These are phyloP conservation scores for Phytophthora hybrid DNA, from an alignment of 352 stramenopile species.

Conservation along the genomic window DNA sequence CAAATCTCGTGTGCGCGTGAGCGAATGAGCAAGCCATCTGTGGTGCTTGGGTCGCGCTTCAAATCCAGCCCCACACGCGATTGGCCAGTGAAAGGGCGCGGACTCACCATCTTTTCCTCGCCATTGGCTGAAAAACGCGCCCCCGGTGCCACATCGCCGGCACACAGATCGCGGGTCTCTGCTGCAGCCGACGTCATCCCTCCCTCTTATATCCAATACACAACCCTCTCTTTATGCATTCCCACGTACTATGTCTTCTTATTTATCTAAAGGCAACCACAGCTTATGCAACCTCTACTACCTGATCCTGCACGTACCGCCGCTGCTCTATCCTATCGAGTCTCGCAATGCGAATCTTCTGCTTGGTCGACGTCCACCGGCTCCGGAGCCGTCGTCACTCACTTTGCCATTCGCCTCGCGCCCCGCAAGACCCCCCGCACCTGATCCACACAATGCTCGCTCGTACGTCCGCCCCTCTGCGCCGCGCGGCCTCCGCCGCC, in stretches of 20 bases:
- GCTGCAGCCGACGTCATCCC: neutral
- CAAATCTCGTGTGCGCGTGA: conserved; percentile 22
- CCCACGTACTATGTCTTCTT: no score
- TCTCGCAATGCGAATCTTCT: conserved; percentile 21
- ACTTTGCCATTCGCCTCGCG: conserved; percentile 27
- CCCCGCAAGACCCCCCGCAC: conserved; percentile 15
- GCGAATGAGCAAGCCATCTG: conserved; percentile 31
- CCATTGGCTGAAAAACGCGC: conserved; percentile 26
- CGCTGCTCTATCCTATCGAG: neutral
- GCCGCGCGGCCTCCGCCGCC: conserved; percentile 10
- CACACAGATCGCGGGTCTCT: conserved; percentile 26
- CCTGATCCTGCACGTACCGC: neutral
- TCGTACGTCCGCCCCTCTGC: conserved; percentile 21
- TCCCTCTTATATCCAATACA: conserved; percentile 3
- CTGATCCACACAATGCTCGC: conserved; percentile 25
- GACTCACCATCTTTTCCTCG: conserved; percentile 30
- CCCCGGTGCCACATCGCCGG: conserved; percentile 22
- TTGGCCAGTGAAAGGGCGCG: neutral
- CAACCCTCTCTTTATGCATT: neutral
- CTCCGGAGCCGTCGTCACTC: conserved; percentile 22
- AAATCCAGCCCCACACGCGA: conserved; percentile 10
- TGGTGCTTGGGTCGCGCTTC: conserved; percentile 25
- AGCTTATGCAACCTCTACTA: neutral
- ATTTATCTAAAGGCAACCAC: no score
- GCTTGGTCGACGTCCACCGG: conserved; percentile 18